phyloP scores from a whole-genome alignment of 441 rosid genomes.

The Manihot esculenta region DNA sequence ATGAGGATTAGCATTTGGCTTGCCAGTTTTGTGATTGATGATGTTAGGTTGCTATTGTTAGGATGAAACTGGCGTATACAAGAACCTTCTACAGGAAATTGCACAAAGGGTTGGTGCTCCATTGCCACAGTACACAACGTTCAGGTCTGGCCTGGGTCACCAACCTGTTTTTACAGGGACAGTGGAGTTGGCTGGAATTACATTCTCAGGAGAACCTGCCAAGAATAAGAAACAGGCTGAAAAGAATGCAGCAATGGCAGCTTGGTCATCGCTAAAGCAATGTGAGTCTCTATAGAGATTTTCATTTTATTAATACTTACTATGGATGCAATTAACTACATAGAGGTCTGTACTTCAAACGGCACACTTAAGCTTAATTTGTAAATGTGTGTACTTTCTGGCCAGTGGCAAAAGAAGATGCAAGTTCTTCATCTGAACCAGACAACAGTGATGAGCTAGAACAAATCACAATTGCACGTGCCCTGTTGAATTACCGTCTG shows the following conservation, averaged over 20 bases:
- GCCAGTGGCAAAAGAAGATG: conserved; percentile 93
- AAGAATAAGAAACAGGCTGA: conserved; percentile 97
- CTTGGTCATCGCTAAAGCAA: conserved; percentile 94
- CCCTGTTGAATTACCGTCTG: conserved; percentile 60
- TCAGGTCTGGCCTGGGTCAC: conserved; percentile 93
- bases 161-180: conserved; percentile 92
- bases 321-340: background rate
- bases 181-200: conserved; percentile 84
- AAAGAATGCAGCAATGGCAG: conserved; percentile 98
- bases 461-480: conserved; percentile 85
- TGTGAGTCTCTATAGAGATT: conserved; percentile 44
- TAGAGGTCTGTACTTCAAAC: background rate
- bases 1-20: background rate
- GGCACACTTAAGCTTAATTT: conserved; percentile 10
- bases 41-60: conserved; percentile 33
- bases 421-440: conserved; percentile 69
- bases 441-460: conserved; percentile 87
- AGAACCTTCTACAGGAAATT: conserved; percentile 92
- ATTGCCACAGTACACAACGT: conserved; percentile 78
- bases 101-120: conserved; percentile 97
- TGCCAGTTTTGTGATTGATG: conserved; percentile 17
- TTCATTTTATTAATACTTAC: background rate
- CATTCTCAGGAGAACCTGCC: conserved; percentile 87
- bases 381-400: conserved; percentile 15
- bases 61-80: conserved; percentile 99